Percentiles rank a stretch among this genome's conserved stretches.
phyloP scores from a whole-genome alignment of 75 land plant species.

The Cunninghamia lanceolata region DNA sequence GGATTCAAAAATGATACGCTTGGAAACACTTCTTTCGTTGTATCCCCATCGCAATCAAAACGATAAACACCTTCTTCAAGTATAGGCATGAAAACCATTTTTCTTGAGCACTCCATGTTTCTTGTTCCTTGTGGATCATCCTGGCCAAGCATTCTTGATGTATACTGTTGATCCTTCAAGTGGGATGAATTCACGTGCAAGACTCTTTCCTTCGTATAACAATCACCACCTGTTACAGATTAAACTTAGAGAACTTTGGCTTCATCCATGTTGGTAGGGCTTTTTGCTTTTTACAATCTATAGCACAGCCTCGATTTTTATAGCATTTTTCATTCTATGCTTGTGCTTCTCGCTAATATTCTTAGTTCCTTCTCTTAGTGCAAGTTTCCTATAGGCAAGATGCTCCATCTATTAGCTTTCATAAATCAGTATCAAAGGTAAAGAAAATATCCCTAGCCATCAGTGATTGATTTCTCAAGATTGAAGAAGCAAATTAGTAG shows the following conservation, averaged over 20 bases:
- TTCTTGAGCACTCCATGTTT: conserved; percentile 19
- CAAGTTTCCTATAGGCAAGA: background rate
- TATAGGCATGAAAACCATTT: conserved; percentile 71
- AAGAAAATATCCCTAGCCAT: background rate
- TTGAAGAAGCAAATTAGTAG: background rate
- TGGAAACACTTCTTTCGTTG: conserved; percentile 53
- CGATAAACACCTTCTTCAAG: conserved; percentile 81
- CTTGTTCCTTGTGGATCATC: conserved; percentile 5
- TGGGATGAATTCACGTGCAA: background rate
- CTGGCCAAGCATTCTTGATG: conserved; percentile 21
- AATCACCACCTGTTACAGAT: background rate
- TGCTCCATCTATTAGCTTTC: conserved; percentile 1
- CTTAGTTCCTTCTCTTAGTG: background rate
- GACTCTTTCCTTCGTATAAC: background rate
- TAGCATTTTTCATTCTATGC: background rate
- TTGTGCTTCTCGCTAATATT: background rate
- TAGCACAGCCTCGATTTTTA: background rate
- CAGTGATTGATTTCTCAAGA: background rate
- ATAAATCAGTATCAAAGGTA: background rate
- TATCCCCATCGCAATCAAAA: conserved; percentile 63
- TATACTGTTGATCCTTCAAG: background rate
- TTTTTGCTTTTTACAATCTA: background rate
- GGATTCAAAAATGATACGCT: conserved; percentile 65
- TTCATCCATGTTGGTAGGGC: background rate
- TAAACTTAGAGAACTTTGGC: background rate